Evolutionary conservation across 495 filamentous ascomycete species (phyloP).

Genomic region (Mycothermus thermophilus): DNA sequence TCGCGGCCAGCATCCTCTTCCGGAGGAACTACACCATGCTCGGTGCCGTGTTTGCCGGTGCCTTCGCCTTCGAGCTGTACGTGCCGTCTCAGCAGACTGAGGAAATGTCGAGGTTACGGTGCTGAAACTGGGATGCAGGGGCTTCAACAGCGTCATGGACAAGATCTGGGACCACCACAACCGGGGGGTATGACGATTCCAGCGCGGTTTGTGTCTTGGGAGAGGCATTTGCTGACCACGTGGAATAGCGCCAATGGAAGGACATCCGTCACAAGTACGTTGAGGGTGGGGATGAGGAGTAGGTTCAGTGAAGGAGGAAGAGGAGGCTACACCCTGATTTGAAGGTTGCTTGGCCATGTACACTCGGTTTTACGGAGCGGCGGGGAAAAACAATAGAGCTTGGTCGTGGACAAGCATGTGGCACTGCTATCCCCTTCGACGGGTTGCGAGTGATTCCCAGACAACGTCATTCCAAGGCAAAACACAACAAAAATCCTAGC

Average conservation of each 20-base stretch:
- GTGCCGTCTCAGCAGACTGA: slow-evolving; percentile 13
- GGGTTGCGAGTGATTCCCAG: too few relatives aligned
- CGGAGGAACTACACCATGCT: slow-evolving; percentile 77
- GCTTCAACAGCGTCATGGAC: slow-evolving; percentile 62
- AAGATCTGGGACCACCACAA: slow-evolving; percentile 82
- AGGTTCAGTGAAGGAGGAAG: too few relatives aligned
- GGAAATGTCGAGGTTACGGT: not conserved
- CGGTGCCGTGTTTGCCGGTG: slow-evolving; percentile 66
- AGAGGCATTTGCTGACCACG: slow-evolving; percentile 16
- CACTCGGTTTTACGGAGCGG: too few relatives aligned
- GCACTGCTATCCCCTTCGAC: too few relatives aligned
- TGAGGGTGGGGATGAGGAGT: slow-evolving; percentile 32
- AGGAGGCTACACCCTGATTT: too few relatives aligned
- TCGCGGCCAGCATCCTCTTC: slow-evolving; percentile 55
- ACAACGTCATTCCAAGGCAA: too few relatives aligned
- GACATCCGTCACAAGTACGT: slow-evolving; percentile 87
- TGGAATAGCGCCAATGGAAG: slow-evolving; percentile 91
- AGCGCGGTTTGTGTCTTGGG: not conserved
- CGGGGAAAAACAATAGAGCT: too few relatives aligned
- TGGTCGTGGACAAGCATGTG: too few relatives aligned
- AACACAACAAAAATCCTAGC: too few relatives aligned
- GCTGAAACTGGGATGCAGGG: slow-evolving; percentile 36
- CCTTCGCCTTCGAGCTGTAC: slow-evolving; percentile 91
- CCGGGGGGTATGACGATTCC: slow-evolving; percentile 55
- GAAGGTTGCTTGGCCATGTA: too few relatives aligned